phyloP scores from a whole-genome alignment of 345 rosid genomes.

The Populus tremula region DNA sequence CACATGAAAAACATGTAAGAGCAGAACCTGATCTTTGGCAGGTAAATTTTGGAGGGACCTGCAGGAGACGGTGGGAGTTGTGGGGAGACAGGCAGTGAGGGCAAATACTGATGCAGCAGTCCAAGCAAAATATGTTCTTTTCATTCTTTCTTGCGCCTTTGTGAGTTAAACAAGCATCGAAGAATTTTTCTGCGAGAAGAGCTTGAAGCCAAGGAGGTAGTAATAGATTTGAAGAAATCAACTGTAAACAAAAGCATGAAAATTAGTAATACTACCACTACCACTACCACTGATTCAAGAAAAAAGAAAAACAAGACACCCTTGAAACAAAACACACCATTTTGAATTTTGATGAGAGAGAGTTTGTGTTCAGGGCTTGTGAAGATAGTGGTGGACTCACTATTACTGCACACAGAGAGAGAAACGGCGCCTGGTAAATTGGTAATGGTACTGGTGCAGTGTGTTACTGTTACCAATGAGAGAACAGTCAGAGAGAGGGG shows the following conservation, averaged over 20 bases:
- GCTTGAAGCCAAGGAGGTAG: constrained; percentile 56
- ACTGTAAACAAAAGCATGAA: constrained; percentile 14
- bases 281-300: background rate
- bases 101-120: constrained; percentile 71
- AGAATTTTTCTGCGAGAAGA: constrained; percentile 70
- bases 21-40: background rate
- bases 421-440: constrained; percentile 19
- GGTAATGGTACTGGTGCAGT: background rate
- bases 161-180: constrained; percentile 68
- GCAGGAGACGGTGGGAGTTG: constrained; percentile 67
- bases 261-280: background rate
- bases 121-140: constrained; percentile 75
- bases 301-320: background rate
- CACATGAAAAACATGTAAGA: background rate
- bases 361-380: constrained; percentile 4
- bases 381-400: constrained; percentile 13
- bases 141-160: constrained; percentile 70
- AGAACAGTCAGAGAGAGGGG: background rate
- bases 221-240: constrained; percentile 24
- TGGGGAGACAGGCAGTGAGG: constrained; percentile 78
- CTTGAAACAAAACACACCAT: background rate
- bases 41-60: constrained; percentile 40
- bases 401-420: constrained; percentile 22
- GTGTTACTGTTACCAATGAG: constrained; percentile 14
- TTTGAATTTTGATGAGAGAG: constrained; percentile 3